Conservation (phyloP, 441 rosid genomes). For the Gossypium armourianum region DNA sequence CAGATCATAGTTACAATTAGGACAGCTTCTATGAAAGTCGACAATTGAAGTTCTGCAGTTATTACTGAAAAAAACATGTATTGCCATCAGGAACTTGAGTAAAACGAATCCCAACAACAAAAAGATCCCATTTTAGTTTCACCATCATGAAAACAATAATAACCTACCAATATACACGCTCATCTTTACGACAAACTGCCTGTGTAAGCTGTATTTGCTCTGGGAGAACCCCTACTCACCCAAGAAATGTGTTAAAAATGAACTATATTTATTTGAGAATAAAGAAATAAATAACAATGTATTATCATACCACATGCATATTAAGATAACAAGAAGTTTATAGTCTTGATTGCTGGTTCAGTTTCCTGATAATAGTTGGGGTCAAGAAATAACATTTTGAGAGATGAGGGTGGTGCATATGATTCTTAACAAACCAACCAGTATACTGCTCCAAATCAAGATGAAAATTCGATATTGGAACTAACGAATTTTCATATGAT, state of each 20-base stretch:
- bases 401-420: not conserved
- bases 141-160: not conserved
- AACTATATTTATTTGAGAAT: not conserved
- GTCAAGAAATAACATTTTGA: not conserved
- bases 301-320: not conserved
- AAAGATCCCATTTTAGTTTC: not conserved
- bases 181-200: conserved; percentile 24
- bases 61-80: conserved; percentile 32
- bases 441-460: not conserved
- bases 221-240: conserved; percentile 30
- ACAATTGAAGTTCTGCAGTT: conserved; percentile 62
- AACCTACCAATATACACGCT: conserved; percentile 43
- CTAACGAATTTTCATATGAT: not conserved
- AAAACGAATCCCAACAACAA: not conserved
- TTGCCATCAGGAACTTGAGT: not conserved
- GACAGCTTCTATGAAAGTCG: conserved; percentile 71
- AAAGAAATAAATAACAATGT: not conserved
- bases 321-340: not conserved
- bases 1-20: conserved; percentile 49
- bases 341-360: not conserved
- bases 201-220: conserved; percentile 22
- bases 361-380: not conserved
- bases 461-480: not conserved
- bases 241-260: not conserved
- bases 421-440: not conserved